Evolutionary conservation across 1,139 yeast genomes (phyloP).

Genomic region (Zygosaccharomyces sapae): DNA sequence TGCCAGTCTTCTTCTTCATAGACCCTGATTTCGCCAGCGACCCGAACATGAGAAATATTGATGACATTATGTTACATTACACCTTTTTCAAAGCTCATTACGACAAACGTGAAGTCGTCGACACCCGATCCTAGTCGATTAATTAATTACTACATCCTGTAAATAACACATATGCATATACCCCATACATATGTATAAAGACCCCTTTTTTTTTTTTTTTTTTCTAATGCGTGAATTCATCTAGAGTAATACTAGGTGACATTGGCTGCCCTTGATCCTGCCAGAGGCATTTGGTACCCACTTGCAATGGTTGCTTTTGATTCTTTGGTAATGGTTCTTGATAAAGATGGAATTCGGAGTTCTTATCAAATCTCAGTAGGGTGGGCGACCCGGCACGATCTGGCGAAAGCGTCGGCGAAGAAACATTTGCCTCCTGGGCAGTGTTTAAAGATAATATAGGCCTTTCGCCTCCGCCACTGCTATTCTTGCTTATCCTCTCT

Average conservation of each 20-base stretch:
- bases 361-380: conserved; percentile 26
- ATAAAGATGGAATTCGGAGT: conserved; percentile 28
- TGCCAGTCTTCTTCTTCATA: conserved; percentile 97
- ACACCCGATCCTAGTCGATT: conserved; percentile 15
- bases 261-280: conserved; percentile 4
- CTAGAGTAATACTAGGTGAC: conserved; percentile 22
- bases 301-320: background rate
- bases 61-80: conserved; percentile 86
- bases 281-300: conserved; percentile 5
- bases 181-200: no score
- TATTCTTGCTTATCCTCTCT: background rate
- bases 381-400: conserved; percentile 31
- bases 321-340: conserved; percentile 32
- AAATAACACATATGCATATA: background rate
- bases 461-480: background rate
- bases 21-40: conserved; percentile 97
- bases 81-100: conserved; percentile 70
- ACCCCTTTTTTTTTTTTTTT: no score
- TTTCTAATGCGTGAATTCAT: conserved; percentile 17
- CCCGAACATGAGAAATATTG: conserved; percentile 86
- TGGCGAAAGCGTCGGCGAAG: no score
- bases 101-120: conserved; percentile 32
- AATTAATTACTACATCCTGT: conserved; percentile 15
- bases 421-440: background rate
- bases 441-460: no score